A percentile compares a stretch with the other conserved stretches of the same genome.
phyloP scores from a whole-genome alignment of 345 rosid species.

The Pistacia vera region DNA sequence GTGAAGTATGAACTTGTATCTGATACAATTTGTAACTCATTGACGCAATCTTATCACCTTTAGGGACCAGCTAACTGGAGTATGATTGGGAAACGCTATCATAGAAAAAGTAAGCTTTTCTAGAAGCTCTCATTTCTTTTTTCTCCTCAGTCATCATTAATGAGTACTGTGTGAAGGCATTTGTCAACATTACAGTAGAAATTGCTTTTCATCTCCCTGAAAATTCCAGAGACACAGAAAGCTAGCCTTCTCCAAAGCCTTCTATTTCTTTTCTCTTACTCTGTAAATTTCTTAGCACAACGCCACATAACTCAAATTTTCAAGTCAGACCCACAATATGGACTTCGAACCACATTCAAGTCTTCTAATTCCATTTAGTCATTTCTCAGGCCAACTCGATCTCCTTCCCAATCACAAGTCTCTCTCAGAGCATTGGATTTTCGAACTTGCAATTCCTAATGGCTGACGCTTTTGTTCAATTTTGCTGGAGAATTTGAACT shows the following conservation, averaged over 20 bases:
- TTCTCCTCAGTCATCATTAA: no score
- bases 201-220: background rate
- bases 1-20: no score
- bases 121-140: no score
- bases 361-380: background rate
- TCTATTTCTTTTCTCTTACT: background rate
- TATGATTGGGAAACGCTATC: no score
- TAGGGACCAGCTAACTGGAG: no score
- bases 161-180: no score
- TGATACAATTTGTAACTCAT: no score
- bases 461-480: background rate
- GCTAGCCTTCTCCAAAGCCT: background rate
- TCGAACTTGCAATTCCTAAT: background rate
- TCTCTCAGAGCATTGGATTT: background rate
- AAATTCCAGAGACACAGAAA: background rate
- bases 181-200: background rate
- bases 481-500: slow-evolving; percentile 8
- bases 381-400: background rate
- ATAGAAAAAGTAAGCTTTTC: no score
- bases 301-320: no score
- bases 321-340: background rate
- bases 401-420: background rate
- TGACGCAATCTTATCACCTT: no score
- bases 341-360: background rate
- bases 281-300: no score